Base-by-base conservation (phyloP, 73 alveolate genomes). In the Uronychia binucleata region DNA sequence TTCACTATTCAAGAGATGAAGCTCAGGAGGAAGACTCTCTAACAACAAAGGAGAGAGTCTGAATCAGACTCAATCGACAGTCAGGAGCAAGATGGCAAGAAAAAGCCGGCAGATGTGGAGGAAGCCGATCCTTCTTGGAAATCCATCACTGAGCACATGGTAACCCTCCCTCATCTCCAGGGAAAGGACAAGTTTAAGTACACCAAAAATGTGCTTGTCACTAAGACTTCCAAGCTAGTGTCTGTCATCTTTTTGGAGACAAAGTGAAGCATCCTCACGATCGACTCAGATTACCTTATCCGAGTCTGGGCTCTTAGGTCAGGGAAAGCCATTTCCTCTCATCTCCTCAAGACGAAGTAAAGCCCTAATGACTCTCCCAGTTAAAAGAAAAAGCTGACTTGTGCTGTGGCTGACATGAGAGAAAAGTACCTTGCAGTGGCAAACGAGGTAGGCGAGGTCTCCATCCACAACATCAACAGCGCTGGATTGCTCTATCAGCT, bases 221-320 rank as follows among this genome's bases (percentile, higher is more conserved):
- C 93, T 32, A 31, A 33, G 28, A 59, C 84, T 0, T 80, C 89
- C 1, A 87, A 87, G 59, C 77, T 87, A 30, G 86, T 87, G 1
- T 33, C 89, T 31, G 85, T 46, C 13, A n/a, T 87, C 25, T 28
- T 87, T 76, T 25, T 87, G 35, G 86, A 87, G 31, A 29, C 33
- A 0, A 80, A 79, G 57, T 58, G 80, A 26, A 34, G 60, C 58
- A 30, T 87, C 0, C 28, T 87, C 28, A 87, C 89, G 5, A 67
- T 87, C 27, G 93, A 87, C 76, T 80, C 89, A 30, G 93, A 87
- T 58, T 87, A 74, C 76, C 31, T 87, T 25, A 81, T 87, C 82
- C 77, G 93, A 33, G 60, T 75, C 0, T 87, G 93, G 93, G 33
- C 86, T 8, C 29, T 87, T 32, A 31, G 28, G 58, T 28, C 81